These are phyloP conservation scores for Aspergillus heteromorphus DNA, from an alignment of 495 filamentous ascomycete species.

Conservation along the genomic window DNA sequence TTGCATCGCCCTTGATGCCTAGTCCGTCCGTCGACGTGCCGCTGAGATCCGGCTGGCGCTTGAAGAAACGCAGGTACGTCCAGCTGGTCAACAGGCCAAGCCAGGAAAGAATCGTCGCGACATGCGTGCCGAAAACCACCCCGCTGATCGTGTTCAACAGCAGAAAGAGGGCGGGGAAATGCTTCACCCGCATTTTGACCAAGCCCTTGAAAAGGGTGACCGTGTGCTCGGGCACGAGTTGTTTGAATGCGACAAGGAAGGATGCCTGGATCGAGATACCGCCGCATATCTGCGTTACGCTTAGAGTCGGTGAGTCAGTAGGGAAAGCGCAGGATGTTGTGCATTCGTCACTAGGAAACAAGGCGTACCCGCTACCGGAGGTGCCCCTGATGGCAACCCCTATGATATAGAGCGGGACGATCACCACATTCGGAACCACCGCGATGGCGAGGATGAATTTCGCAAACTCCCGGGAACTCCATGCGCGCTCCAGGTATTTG, in stretches of 20 bases:
- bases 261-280: slow-evolving; percentile 84
- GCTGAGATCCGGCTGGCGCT: slow-evolving; percentile 61
- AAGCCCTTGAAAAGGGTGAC: slow-evolving; percentile 85
- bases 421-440: slow-evolving; percentile 72
- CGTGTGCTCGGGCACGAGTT: slow-evolving; percentile 97
- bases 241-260: slow-evolving; percentile 96
- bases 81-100: slow-evolving; percentile 82
- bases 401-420: slow-evolving; percentile 65
- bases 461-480: slow-evolving; percentile 86
- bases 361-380: slow-evolving; percentile 61
- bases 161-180: slow-evolving; percentile 88
- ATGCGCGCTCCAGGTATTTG: slow-evolving; percentile 91
- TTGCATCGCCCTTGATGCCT: slow-evolving; percentile 72
- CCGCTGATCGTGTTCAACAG: slow-evolving; percentile 70
- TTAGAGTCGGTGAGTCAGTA: slow-evolving; percentile 43
- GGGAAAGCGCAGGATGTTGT: slow-evolving; percentile 24
- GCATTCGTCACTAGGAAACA: slow-evolving; percentile 17
- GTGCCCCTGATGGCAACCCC: slow-evolving; percentile 67
- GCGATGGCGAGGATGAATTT: slow-evolving; percentile 80
- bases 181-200: slow-evolving; percentile 84
- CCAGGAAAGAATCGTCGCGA: slow-evolving; percentile 74
- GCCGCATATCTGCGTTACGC: slow-evolving; percentile 68
- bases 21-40: slow-evolving; percentile 47
- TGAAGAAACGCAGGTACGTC: slow-evolving; percentile 96
- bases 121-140: slow-evolving; percentile 76